phyloP scores from a whole-genome alignment of 768 basidiomycete species.

The Panaeolus cyanescens region DNA sequence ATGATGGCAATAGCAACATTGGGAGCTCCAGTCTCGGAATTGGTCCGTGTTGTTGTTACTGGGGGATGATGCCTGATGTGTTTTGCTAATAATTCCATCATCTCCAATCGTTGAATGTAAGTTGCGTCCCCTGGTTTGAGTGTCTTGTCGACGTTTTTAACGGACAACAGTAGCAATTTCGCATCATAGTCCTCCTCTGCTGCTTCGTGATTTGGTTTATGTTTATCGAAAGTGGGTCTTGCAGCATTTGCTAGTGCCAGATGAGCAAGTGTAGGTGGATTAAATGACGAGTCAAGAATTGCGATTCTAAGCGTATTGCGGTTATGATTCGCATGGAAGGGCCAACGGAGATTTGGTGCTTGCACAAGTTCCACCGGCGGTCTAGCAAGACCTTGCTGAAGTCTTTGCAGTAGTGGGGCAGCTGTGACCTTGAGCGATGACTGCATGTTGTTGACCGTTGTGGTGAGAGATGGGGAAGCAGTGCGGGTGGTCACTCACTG shows the following conservation, averaged over 20 bases:
- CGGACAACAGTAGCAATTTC: slow-evolving; percentile 76
- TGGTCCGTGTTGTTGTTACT: neutral
- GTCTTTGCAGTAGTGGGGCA: slow-evolving; percentile 29
- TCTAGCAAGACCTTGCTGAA: slow-evolving; percentile 45
- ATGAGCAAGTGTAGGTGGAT: slow-evolving; percentile 89
- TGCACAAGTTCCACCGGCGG: slow-evolving; percentile 62
- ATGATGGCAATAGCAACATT: slow-evolving; percentile 82
- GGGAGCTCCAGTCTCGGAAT: slow-evolving; percentile 14
- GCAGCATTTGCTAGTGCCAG: slow-evolving; percentile 65
- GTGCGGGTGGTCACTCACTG: neutral
- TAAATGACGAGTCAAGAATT: slow-evolving; percentile 91
- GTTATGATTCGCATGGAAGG: slow-evolving; percentile 35
- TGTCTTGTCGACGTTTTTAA: slow-evolving; percentile 85
- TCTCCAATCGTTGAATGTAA: slow-evolving; percentile 77
- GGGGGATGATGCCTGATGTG: slow-evolving; percentile 24
- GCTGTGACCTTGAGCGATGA: slow-evolving; percentile 20
- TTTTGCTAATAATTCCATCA: slow-evolving; percentile 75
- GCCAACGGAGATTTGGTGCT: slow-evolving; percentile 66
- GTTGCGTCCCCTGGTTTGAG: slow-evolving; percentile 73
- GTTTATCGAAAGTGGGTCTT: slow-evolving; percentile 20
- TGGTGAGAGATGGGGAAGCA: neutral
- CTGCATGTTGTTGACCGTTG: slow-evolving; percentile 12
- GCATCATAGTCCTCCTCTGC: slow-evolving; percentile 58
- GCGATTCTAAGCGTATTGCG: slow-evolving; percentile 49
- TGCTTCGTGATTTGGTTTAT: slow-evolving; percentile 4